Conservation (phyloP, 2,329 filamentous ascomycete species). For the Fusarium aywerte region DNA sequence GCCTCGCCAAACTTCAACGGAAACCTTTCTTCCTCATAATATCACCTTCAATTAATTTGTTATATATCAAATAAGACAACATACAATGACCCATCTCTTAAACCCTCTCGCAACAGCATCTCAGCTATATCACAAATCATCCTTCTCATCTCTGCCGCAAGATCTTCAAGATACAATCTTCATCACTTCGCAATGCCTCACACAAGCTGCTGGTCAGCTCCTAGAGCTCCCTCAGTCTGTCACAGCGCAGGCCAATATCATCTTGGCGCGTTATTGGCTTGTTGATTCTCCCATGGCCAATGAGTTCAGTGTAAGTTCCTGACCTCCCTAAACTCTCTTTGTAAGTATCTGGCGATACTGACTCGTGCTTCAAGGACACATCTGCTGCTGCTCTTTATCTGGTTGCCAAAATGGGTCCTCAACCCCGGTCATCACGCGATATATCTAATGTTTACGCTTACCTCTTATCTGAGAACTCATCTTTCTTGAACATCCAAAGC, state of each 20-base stretch:
- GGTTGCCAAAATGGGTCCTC: constrained; percentile 81
- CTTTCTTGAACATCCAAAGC: constrained; percentile 59
- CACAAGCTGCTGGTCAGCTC: constrained; percentile 82
- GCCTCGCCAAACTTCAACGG: constrained; percentile 38
- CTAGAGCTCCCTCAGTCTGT: constrained; percentile 86
- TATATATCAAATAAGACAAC: neutral
- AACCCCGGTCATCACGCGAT: constrained; percentile 80
- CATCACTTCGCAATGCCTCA: constrained; percentile 76
- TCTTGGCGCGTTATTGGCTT: constrained; percentile 85
- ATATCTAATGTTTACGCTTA: constrained; percentile 88
- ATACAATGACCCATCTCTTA: constrained; percentile 68
- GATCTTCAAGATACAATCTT: constrained; percentile 79
- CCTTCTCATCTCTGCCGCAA: constrained; percentile 68
- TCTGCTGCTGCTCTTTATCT: constrained; percentile 86
- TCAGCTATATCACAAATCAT: constrained; percentile 70
- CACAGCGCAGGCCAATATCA: constrained; percentile 84
- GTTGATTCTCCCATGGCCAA: constrained; percentile 64
- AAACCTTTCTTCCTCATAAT: constrained; percentile 2
- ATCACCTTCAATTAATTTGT: neutral
- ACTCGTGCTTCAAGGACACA: constrained; percentile 67
- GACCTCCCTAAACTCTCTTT: neutral
- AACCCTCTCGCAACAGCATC: constrained; percentile 79
- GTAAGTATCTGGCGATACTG: neutral
- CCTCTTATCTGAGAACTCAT: constrained; percentile 72
- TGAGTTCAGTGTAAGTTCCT: constrained; percentile 64